A percentile compares a stretch with the other conserved stretches of the same genome.
Conservation (phyloP, 306 rosid species). For the Begonia fuchsioides region DNA sequence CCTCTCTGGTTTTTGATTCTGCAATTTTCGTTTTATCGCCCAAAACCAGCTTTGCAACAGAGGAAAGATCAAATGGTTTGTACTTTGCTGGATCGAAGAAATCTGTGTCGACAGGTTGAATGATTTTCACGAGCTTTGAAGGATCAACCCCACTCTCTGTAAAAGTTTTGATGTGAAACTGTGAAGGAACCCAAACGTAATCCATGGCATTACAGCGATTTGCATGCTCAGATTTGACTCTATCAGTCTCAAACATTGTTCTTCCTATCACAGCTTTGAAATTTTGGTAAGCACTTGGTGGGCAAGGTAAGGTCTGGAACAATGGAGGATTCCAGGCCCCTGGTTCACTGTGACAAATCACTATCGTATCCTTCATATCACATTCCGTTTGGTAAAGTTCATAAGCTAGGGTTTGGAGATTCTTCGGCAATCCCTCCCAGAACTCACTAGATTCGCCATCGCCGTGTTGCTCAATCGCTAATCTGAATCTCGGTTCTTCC, state of each 20-base stretch:
- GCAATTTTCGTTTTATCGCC: slow-evolving; percentile 15
- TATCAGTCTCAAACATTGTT: slow-evolving; percentile 75
- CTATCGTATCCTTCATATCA: slow-evolving; percentile 47
- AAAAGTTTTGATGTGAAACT: slow-evolving; percentile 51
- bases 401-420: slow-evolving; percentile 28
- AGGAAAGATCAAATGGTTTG: slow-evolving; percentile 37
- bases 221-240: slow-evolving; percentile 43
- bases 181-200: slow-evolving; percentile 84
- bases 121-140: slow-evolving; percentile 62
- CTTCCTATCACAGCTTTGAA: slow-evolving; percentile 68
- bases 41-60: slow-evolving; percentile 25
- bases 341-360: slow-evolving; percentile 78
- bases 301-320: slow-evolving; percentile 62
- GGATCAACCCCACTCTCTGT: slow-evolving; percentile 64
- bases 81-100: slow-evolving; percentile 55
- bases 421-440: slow-evolving; percentile 57
- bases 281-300: slow-evolving; percentile 40
- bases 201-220: slow-evolving; percentile 53
- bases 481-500: slow-evolving; percentile 23
- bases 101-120: slow-evolving; percentile 74
- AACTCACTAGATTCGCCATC: slow-evolving; percentile 51
- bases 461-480: slow-evolving; percentile 64
- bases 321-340: slow-evolving; percentile 85
- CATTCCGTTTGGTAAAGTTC: slow-evolving; percentile 41
- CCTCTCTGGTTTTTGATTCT: slow-evolving; percentile 3